Evolutionary conservation across 768 basidiomycete species (phyloP).

Genomic region (Trametes coccinea): DNA sequence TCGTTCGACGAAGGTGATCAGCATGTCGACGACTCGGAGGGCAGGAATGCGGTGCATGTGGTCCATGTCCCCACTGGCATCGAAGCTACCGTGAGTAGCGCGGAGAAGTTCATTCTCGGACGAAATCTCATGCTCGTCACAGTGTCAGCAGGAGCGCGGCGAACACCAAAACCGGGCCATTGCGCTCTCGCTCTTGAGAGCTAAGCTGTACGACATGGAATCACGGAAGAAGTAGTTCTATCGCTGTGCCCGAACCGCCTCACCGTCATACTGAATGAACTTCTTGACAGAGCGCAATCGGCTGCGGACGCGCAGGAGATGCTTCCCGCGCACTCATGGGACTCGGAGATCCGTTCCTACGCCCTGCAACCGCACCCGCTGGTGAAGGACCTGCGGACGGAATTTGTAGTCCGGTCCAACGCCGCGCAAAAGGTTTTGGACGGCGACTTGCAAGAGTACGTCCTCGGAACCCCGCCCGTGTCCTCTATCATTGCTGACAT

Average conservation of each 20-base stretch:
- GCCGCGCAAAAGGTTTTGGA: conserved; percentile 19
- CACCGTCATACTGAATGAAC: not conserved
- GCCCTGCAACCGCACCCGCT: conserved; percentile 19
- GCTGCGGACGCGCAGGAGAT: conserved; percentile 12
- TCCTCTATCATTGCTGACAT: not conserved
- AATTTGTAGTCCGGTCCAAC: conserved; percentile 8
- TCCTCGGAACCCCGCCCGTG: not conserved
- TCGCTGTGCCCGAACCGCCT: not conserved
- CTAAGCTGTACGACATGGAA: conserved; percentile 22
- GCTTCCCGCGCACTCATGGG: conserved; percentile 15
- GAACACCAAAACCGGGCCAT: conserved; percentile 11
- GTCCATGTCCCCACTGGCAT: conserved; percentile 22
- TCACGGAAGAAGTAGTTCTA: conserved; percentile 16
- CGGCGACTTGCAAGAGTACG: conserved; percentile 19
- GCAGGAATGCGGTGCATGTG: conserved; percentile 16
- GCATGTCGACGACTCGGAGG: conserved; percentile 11
- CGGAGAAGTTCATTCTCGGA: not conserved
- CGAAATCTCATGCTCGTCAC: not conserved
- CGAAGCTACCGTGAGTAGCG: conserved; percentile 9
- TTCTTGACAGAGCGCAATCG: conserved; percentile 8
- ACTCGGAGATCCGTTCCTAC: conserved; percentile 23
- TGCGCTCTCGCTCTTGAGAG: conserved; percentile 19
- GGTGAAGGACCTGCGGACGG: conserved; percentile 24
- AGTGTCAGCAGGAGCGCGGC: conserved; percentile 20
- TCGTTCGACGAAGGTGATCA: not conserved